Evolutionary conservation across 352 stramenopile species (phyloP), one percentile per base, ranked within the genome.

Genomic region (Phytopythium kandeliae): DNA sequence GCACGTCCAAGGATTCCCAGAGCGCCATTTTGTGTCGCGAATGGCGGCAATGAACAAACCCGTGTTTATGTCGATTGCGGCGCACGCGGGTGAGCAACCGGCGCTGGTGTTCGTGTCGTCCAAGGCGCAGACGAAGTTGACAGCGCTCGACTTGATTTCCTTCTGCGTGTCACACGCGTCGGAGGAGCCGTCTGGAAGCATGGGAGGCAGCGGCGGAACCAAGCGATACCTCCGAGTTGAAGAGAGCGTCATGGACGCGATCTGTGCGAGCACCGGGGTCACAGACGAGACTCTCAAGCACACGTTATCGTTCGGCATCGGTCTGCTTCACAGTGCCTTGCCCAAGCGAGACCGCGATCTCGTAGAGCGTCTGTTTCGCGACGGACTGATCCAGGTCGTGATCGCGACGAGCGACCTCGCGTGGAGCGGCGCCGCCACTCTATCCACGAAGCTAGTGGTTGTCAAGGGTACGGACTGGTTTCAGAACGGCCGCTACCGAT

Each of bases 1-100:
- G 22, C 95, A 98, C 55, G 92, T 99, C 41, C 93, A 98, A 65
- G 95, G 95, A 11, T 99, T 97, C 53, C 86, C 95, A 0, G 96
- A 97, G 30, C 92, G 96, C 33, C 95, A 99, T 50, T 99, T 99
- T 48, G 97, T 97, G 51, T 88, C 96, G 19, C 77, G 96, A 16
- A 99, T 99, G 97, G 92, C 95, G 4, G 98, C 95, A 10, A 99
- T 99, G 97, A 99, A 99, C 73, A 99, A 99, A 48, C 97, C 97
- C 7, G 98, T 92, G 7, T 99, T 98, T 59, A 91, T 96, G 52
- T 94, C 96, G 21, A 99, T 99, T 50, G 94, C 97, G 62, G 74
- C 97, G 38, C 87, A 99, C 58, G 96, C 93, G 35, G 84, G 87
- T 0, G 86, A 78, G 10, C 97, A 98, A 54, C 97, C 96, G 0